Evolutionary conservation across 352 stramenopile genomes (phyloP), one percentile per base, ranked within the genome.

Genomic region (Globisporangium irregulare): DNA sequence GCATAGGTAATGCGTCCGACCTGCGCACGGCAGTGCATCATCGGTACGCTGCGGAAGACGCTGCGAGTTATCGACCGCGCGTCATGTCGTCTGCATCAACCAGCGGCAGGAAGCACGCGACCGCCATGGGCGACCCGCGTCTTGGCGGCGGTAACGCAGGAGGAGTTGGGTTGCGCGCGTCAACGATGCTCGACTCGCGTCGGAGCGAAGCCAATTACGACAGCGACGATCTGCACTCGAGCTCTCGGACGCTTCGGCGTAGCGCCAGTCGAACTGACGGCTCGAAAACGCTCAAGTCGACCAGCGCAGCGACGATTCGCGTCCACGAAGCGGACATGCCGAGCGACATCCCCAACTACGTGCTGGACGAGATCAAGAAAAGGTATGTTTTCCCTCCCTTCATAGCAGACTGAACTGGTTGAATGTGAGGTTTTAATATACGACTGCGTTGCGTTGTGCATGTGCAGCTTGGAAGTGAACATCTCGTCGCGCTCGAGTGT

Each of bases 311-410:
- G 12, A 69, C 73, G 3, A 86, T 86, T 65, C 80, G 80, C 50
- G 78, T 87, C 3, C 69, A 73, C 1, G 70, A 75, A 5, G 38
- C 71, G 1, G 80, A 87, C 29, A 86, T 85, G 53, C 80, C 80
- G 18, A 73, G 67, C 61, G 77, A 84, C 15, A 66, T 79, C 25
- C 78, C 80, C 4, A 77, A 73, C 51, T 81, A 86, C 63, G 69
- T 84, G 3, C 34, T 86, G 2, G 81, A 90, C 9, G 81, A 90
- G 27, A 65, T 90, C 15, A 85, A 78, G 64, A 91, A 90, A 70
- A 83, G 58, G 66, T 70, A 5, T 20, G 53, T 34, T 55, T 14
- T 38, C 8, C 32, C 7, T 38, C 8, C 10, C 10, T 43, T n/a
- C 24, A 55, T 46, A 20, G 20, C 8, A 0, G 6, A 3, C 7